Conservation (phyloP, 2,329 filamentous ascomycete species). For the Claviceps pazoutovae region DNA sequence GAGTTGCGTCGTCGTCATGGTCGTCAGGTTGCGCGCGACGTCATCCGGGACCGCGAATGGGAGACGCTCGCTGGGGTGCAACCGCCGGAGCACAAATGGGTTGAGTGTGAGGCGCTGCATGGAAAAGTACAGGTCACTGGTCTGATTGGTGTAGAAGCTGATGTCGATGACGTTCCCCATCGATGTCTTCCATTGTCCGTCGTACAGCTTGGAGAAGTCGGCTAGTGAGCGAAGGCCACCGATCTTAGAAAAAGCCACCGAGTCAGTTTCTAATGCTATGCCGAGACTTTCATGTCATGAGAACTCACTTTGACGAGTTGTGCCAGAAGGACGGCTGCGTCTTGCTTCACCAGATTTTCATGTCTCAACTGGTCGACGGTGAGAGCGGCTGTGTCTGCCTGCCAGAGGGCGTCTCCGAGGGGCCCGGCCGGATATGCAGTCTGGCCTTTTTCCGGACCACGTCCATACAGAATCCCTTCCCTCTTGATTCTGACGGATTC, state of each 20-base stretch:
- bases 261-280: neutral
- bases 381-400: neutral
- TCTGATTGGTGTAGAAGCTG: slow-evolving; percentile 29
- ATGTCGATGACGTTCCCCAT: slow-evolving; percentile 17
- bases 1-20: slow-evolving; percentile 18
- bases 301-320: neutral
- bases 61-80: slow-evolving; percentile 16
- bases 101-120: slow-evolving; percentile 32
- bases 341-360: neutral
- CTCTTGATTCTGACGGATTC: neutral
- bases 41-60: slow-evolving; percentile 23
- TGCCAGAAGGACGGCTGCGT: neutral
- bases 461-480: slow-evolving; percentile 1
- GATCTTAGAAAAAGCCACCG: slow-evolving; percentile 8
- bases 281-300: neutral
- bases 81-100: slow-evolving; percentile 24
- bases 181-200: slow-evolving; percentile 24
- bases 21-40: slow-evolving; percentile 17
- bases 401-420: slow-evolving; percentile 1
- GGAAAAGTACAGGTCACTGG: slow-evolving; percentile 30
- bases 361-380: neutral
- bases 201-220: slow-evolving; percentile 27
- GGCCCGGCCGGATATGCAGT: slow-evolving; percentile 1
- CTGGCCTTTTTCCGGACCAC: neutral
- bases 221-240: slow-evolving; percentile 17